Evolutionary conservation across 805 yeast species (phyloP), one percentile per base, ranked within the genome.

Genomic region (Lipomyces mesembrius): DNA sequence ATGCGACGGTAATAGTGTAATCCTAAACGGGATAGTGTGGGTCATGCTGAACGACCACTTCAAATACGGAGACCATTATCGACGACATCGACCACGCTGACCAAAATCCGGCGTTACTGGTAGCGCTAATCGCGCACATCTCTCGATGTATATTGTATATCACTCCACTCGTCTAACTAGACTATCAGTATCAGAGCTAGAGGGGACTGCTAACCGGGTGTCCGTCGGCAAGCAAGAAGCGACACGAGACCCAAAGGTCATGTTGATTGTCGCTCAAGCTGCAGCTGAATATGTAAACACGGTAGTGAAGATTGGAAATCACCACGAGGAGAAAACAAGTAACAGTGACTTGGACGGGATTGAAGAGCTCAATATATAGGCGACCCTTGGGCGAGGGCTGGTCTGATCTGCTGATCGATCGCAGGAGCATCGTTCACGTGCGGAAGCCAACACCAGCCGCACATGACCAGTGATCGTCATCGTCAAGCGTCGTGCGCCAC

Each of bases 181-280:
- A 22, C 8, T 17, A 43, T 43, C 8, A 43, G 49, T 43, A 43
- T 43, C 49, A 43, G 49, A 43, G 49, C 49, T 43, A 43, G 49
- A 17, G 49, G 49, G 49, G 49, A n/a, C 22, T 43, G 49, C 49
- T 43, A 43, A 43, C 49, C 49, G 49, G 49, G 22, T 43, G 49
- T 43, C 49, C 49, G 49, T n/a, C 20, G 49, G 49, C 20, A 17
- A 1, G 49, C 49, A 43, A n/a, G 49, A 43, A 8, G 9, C 20
- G 49, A 17, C 49, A 7, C 49, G 49, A 43, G 39, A 37, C 39
- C 39, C 39, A 37, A 37, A 1, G 49, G 49, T 43, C 49, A 43
- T 17, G 22, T n/a, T 5, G 22, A 8, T 17, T 43, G 49, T n/a
- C 49, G 22, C 3, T 43, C 49, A n/a, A 43, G 20, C 49, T 43